These are phyloP conservation scores for Pedinophyceae sp. DNA, from an alignment of 139 green algal genomes.

Conservation along the genomic window DNA sequence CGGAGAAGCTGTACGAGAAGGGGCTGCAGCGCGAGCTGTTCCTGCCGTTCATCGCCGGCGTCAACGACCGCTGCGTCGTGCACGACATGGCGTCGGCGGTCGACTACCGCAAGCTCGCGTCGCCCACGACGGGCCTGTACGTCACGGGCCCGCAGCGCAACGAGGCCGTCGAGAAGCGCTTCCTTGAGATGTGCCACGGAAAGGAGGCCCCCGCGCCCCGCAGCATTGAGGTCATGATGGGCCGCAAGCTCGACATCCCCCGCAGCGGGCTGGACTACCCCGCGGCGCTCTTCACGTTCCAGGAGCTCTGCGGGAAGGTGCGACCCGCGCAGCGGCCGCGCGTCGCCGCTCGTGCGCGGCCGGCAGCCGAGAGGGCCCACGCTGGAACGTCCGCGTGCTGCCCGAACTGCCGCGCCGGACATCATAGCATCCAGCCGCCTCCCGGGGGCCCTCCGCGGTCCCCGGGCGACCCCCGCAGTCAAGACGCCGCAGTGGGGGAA, in stretches of 20 bases:
- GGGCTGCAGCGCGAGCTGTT: constrained; percentile 89
- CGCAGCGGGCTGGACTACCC: not conserved
- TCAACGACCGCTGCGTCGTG: constrained; percentile 60
- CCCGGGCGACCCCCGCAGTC: not conserved
- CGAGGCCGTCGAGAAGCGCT: constrained; percentile 15
- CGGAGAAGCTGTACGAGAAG: constrained; percentile 78
- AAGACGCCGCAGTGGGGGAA: not conserved
- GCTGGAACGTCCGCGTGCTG: no score
- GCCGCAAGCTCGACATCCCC: constrained; percentile 6
- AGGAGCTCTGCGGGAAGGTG: constrained; percentile 65
- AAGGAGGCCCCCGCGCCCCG: no score
- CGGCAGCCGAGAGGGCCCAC: no score
- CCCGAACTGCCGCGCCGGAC: no score
- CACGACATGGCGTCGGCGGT: constrained; percentile 73
- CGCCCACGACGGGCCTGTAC: constrained; percentile 58
- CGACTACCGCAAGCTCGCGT: constrained; percentile 74
- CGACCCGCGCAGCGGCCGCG: constrained; percentile 26
- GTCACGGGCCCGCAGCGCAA: constrained; percentile 30
- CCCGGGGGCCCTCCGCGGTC: no score
- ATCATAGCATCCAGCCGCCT: no score
- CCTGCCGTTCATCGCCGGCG: constrained; percentile 82
- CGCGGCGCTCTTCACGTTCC: constrained; percentile 58
- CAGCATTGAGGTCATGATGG: constrained; percentile 6
- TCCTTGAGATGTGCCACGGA: constrained; percentile 19
- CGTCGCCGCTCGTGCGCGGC: not conserved